Conservation (phyloP, 352 stramenopile species). For the Pythium brassicae region DNA sequence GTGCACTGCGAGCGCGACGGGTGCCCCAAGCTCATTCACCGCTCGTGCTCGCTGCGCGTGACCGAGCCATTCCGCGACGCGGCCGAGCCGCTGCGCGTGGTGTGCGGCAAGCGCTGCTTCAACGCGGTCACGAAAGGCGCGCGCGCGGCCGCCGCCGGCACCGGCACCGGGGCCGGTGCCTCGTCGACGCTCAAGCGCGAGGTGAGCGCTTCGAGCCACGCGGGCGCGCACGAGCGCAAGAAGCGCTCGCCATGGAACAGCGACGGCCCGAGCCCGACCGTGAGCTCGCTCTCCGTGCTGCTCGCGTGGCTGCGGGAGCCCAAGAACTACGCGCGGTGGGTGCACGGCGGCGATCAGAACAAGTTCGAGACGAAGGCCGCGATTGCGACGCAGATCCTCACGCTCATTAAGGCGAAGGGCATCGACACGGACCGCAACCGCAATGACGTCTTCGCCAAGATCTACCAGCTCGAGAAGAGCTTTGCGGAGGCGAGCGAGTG, state of each 20-base stretch:
- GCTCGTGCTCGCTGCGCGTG: conserved; percentile 13
- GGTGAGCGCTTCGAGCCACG: background rate
- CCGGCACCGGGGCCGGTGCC: background rate
- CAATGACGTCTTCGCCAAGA: conserved; percentile 20
- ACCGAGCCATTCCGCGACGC: conserved; percentile 12
- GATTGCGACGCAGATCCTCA: conserved; percentile 12
- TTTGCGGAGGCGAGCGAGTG: conserved; percentile 12
- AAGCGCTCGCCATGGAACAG: conserved; percentile 16
- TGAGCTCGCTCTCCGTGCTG: conserved; percentile 14
- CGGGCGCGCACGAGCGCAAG: conserved; percentile 9
- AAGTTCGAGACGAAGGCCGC: conserved; percentile 14
- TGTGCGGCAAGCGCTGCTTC: conserved; percentile 19
- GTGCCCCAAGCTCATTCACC: conserved; percentile 14
- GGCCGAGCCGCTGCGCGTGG: conserved; percentile 3
- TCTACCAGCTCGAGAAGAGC: conserved; percentile 19
- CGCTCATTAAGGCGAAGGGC: conserved; percentile 9
- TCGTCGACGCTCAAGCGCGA: conserved; percentile 1
- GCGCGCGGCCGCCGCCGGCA: background rate
- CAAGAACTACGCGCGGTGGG: conserved; percentile 15
- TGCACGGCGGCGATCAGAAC: conserved; percentile 11
- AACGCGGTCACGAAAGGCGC: conserved; percentile 10
- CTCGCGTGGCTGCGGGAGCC: conserved; percentile 14
- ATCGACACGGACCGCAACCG: conserved; percentile 15
- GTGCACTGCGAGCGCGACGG: conserved; percentile 11
- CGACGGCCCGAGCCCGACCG: conserved; percentile 8